Conservation (phyloP, 2,329 filamentous ascomycete genomes). For the Lomentospora prolificans region DNA sequence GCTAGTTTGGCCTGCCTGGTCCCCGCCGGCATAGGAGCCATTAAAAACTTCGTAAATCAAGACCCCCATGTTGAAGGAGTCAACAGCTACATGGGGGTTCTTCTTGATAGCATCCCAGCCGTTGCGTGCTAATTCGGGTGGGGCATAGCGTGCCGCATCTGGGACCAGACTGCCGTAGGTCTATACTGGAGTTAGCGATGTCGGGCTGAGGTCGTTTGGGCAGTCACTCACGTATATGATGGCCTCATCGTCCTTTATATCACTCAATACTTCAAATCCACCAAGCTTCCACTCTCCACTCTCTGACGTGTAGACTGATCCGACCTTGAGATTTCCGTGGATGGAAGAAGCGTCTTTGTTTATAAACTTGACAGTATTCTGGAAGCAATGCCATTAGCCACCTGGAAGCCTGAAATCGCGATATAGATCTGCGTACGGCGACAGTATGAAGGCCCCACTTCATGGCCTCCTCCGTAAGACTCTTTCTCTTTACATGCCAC, state of each 20-base stretch:
- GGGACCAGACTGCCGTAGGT: slow-evolving; percentile 82
- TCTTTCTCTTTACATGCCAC: slow-evolving; percentile 86
- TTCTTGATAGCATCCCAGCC: slow-evolving; percentile 92
- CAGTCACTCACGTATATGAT: slow-evolving; percentile 61
- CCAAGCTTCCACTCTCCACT: slow-evolving; percentile 97
- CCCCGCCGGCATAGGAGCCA: slow-evolving; percentile 63
- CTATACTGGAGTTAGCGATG: slow-evolving; percentile 27
- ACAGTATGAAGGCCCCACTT: slow-evolving; percentile 93
- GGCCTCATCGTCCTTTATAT: slow-evolving; percentile 90
- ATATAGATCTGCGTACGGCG: slow-evolving; percentile 45
- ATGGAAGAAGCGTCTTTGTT: slow-evolving; percentile 89
- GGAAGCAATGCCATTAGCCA: background rate
- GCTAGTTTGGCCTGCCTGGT: slow-evolving; percentile 79
- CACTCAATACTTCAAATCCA: slow-evolving; percentile 88
- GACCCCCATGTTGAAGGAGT: slow-evolving; percentile 78
- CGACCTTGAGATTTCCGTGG: slow-evolving; percentile 75
- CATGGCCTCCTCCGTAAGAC: slow-evolving; percentile 78
- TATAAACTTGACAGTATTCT: slow-evolving; percentile 91
- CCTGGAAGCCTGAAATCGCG: background rate
- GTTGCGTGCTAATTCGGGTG: slow-evolving; percentile 73
- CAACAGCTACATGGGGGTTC: slow-evolving; percentile 69
- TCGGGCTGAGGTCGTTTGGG: background rate
- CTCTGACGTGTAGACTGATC: slow-evolving; percentile 85
- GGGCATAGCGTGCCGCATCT: slow-evolving; percentile 72
- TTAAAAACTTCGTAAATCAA: slow-evolving; percentile 90